phyloP scores from a whole-genome alignment of 139 green algal species.

The Chlamydomonas eustigma region DNA sequence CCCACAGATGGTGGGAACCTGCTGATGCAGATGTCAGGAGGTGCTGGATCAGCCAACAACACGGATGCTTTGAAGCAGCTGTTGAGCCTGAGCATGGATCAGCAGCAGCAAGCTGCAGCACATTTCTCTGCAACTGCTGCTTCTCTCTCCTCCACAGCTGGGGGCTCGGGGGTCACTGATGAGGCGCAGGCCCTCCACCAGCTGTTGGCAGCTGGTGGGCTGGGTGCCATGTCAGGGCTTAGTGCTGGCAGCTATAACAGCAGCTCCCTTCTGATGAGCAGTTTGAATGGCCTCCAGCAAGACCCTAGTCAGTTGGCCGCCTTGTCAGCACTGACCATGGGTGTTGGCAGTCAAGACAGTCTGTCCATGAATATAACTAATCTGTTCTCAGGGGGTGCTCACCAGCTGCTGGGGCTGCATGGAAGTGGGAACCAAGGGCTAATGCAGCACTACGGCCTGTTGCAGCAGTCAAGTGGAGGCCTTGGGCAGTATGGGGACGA shows the following conservation, averaged over 20 bases:
- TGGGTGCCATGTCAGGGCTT: background rate
- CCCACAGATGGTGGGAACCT: background rate
- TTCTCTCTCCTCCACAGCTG: background rate
- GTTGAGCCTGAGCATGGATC: background rate
- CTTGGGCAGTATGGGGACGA: background rate
- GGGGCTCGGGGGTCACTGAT: background rate
- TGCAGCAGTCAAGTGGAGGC: background rate
- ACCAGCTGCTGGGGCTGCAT: background rate
- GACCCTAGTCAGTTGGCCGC: background rate
- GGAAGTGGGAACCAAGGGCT: background rate
- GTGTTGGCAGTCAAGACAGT: background rate
- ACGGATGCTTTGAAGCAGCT: background rate
- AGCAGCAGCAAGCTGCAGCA: background rate
- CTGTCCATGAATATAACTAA: background rate
- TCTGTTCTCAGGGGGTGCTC: background rate
- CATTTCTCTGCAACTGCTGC: too few relatives aligned
- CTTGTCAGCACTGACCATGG: background rate
- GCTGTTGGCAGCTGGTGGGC: background rate
- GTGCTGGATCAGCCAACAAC: background rate
- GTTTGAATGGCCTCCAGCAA: background rate
- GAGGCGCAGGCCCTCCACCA: background rate
- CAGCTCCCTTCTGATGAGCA: background rate
- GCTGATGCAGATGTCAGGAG: background rate
- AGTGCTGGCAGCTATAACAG: background rate
- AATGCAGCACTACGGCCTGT: background rate